Percentiles rank a stretch among this genome's conserved stretches.
Evolutionary conservation across 2,329 filamentous ascomycete species (phyloP).

Genomic region (Alternaria postmessia): DNA sequence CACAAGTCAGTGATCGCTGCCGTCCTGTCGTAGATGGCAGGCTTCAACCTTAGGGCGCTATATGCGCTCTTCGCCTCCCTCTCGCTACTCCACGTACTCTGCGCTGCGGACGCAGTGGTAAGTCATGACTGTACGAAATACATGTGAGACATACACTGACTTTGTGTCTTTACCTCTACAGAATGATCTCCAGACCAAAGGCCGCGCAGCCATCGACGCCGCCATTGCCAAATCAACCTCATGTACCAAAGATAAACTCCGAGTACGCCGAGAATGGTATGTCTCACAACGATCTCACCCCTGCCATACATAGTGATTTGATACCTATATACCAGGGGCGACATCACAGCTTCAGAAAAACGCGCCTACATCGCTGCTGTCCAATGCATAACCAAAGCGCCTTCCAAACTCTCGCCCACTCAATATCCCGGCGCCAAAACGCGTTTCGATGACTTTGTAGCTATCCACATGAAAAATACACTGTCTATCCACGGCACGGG

Average conservation of each 20-base stretch:
- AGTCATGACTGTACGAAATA: no score
- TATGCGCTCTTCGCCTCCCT: conserved; percentile 32
- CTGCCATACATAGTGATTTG: neutral
- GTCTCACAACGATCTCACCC: neutral
- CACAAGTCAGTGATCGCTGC: conserved; percentile 1
- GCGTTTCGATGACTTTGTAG: conserved; percentile 50
- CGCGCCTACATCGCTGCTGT: conserved; percentile 50
- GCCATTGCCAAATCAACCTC: conserved; percentile 38
- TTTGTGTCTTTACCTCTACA: no score
- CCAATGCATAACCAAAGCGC: conserved; percentile 39
- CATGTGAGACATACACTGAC: no score
- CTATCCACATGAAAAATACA: conserved; percentile 49
- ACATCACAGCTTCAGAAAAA: conserved; percentile 39
- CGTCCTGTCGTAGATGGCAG: conserved; percentile 26
- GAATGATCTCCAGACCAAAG: conserved; percentile 36
- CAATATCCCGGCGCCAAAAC: conserved; percentile 44
- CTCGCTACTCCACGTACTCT: neutral
- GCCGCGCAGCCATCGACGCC: conserved; percentile 37
- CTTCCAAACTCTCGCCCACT: conserved; percentile 31
- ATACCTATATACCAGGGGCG: conserved; percentile 32
- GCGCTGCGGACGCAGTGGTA: no score
- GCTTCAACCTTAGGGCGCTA: conserved; percentile 25
- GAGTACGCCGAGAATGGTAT: conserved; percentile 43
- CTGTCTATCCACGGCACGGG: conserved; percentile 46
- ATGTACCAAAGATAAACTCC: conserved; percentile 43